These are phyloP conservation scores for Neurospora pannonica DNA, from an alignment of 495 filamentous ascomycete species.

Conservation along the genomic window DNA sequence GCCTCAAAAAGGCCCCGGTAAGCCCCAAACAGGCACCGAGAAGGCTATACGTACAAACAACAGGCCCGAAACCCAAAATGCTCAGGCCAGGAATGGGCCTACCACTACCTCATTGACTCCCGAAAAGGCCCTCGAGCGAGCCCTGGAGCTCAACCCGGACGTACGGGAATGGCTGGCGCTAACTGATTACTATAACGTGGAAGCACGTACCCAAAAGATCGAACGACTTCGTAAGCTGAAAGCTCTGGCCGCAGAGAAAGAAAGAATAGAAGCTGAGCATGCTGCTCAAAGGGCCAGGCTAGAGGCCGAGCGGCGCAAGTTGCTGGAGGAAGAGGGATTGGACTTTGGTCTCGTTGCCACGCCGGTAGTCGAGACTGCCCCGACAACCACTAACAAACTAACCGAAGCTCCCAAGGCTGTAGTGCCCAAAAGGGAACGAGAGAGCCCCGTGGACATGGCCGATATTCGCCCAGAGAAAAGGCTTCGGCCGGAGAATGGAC, in stretches of 20 bases:
- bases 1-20: not conserved
- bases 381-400: not conserved
- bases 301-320: slow-evolving; percentile 24
- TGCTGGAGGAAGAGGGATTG: slow-evolving; percentile 21
- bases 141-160: slow-evolving; percentile 30
- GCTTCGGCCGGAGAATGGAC: not conserved
- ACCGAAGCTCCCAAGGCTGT: not conserved
- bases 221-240: slow-evolving; percentile 33
- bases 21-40: not conserved
- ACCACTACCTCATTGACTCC: not conserved
- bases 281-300: slow-evolving; percentile 30
- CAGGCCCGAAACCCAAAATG: not conserved
- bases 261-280: slow-evolving; percentile 27
- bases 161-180: slow-evolving; percentile 52
- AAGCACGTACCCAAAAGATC: slow-evolving; percentile 38
- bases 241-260: slow-evolving; percentile 32
- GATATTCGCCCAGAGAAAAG: not conserved
- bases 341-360: slow-evolving; percentile 10
- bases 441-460: not conserved
- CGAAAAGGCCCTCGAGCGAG: slow-evolving; percentile 8
- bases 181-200: slow-evolving; percentile 47
- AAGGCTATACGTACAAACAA: not conserved
- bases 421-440: not conserved
- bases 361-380: not conserved
- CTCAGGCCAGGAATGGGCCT: not conserved